A percentile compares a stretch with the other conserved stretches of the same genome.
Conservation (phyloP, 1,139 yeast genomes). For the Sugiyamaella pinicola region DNA sequence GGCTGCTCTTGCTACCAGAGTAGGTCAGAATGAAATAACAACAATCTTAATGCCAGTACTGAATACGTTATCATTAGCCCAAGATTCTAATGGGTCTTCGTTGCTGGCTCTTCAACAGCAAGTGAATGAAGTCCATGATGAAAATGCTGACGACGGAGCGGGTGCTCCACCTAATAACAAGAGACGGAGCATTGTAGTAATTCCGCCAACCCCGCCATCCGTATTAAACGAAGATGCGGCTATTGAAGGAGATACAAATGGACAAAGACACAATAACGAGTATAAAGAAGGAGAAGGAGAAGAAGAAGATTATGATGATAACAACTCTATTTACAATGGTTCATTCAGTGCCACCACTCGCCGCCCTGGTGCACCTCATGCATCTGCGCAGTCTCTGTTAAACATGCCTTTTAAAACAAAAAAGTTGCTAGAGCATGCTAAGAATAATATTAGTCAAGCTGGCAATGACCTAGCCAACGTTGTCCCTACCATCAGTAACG, state of each 20-base stretch:
- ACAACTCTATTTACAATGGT: neutral
- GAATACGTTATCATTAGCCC: constrained; percentile 28
- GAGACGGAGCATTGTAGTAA: constrained; percentile 7
- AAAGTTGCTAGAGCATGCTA: neutral
- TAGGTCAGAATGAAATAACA: constrained; percentile 46
- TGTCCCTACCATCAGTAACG: neutral
- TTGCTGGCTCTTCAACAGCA: constrained; percentile 29
- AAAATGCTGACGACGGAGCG: neutral
- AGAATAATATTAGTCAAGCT: neutral
- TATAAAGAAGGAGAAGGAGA: constrained; percentile 15
- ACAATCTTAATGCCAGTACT: constrained; percentile 50
- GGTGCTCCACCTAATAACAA: neutral
- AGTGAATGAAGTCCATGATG: constrained; percentile 3
- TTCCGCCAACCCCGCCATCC: neutral
- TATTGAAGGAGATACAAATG: no score
- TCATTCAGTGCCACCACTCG: neutral
- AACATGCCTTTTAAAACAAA: constrained; percentile 2
- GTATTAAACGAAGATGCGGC: neutral
- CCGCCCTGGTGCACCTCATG: neutral
- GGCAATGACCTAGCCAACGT: neutral
- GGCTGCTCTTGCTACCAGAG: constrained; percentile 47
- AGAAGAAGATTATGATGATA: constrained; percentile 1
- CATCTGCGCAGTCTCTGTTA: neutral
- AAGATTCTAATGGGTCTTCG: constrained; percentile 25
- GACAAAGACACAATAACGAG: constrained; percentile 15